These are phyloP conservation scores for Penicillium sp. DNA, from an alignment of 2,329 filamentous ascomycete species.

Conservation along the genomic window DNA sequence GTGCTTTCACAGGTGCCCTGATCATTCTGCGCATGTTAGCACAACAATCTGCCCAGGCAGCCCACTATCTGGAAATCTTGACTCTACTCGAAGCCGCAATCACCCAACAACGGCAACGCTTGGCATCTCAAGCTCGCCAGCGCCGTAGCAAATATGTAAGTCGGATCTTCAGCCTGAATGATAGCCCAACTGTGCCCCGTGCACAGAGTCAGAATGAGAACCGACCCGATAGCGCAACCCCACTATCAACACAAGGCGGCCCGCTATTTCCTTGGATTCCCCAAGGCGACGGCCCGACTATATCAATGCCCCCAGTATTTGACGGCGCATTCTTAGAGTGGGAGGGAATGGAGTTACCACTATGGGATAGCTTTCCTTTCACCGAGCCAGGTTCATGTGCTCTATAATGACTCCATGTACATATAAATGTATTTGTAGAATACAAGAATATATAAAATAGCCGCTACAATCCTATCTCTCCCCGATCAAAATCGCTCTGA, in stretches of 20 bases:
- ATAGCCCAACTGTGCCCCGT: slow-evolving; percentile 11
- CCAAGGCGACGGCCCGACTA: slow-evolving; percentile 7
- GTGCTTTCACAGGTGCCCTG: slow-evolving; percentile 52
- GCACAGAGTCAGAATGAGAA: slow-evolving; percentile 1
- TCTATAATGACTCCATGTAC: slow-evolving; percentile 6
- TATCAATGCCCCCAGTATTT: slow-evolving; percentile 15
- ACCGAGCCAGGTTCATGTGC: slow-evolving; percentile 21
- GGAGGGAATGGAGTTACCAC: slow-evolving; percentile 36
- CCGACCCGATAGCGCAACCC: slow-evolving; percentile 3
- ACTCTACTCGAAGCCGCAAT: slow-evolving; percentile 49
- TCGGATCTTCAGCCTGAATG: slow-evolving; percentile 36
- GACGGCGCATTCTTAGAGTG: slow-evolving; percentile 26
- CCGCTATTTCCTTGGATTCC: slow-evolving; percentile 19
- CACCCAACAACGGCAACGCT: slow-evolving; percentile 39
- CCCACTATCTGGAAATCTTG: slow-evolving; percentile 59
- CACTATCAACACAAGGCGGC: slow-evolving; percentile 4
- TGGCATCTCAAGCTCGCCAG: slow-evolving; percentile 27
- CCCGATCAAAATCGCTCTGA: neutral
- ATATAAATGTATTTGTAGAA: neutral
- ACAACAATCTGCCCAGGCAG: slow-evolving; percentile 55
- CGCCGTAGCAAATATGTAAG: slow-evolving; percentile 37
- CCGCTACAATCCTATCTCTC: neutral
- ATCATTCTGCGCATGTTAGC: slow-evolving; percentile 52
- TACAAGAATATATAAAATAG: neutral
- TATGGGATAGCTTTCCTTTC: slow-evolving; percentile 40